Base-by-base conservation (phyloP, 2,329 filamentous ascomycete genomes). In the Neonectria ditissima region DNA sequence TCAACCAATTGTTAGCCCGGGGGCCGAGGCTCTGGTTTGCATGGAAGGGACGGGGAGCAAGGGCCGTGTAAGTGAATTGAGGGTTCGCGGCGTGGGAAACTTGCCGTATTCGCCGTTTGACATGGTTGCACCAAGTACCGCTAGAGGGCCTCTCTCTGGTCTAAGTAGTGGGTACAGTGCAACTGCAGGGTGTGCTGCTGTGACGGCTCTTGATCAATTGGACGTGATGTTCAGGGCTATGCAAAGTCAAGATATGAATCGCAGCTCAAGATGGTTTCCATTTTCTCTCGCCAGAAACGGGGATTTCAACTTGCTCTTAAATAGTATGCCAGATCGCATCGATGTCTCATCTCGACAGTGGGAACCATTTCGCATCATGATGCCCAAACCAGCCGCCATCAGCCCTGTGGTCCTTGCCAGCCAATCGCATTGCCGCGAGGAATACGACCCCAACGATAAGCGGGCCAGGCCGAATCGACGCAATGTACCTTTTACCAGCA, bases 41-140 rank as follows among this genome's bases (percentile, higher is more conserved):
- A n/a, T n/a, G n/a, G n/a, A 47, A 26, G 13, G 18, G 13, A 26
- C 14, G 24, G 24, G 24, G 24, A 10, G 14, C 13, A 10, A 34
- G 13, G 26, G 14, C 16, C 16, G 32, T 37, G 34, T 45, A 8
- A 47, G 28, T 26, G 20, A 37, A 47, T 20, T 22, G 20, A 37
- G 14, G 14, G 34, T 37, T 3, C 16, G 3, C 34, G 6, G 16
- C 14, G 8, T 13, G 14, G 14, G n/a, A 52, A 26, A 26, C 67
- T 34, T 71, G 77, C 77, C 73, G 30, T 77, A 75, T 39, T 72
- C 66, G 9, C 77, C 79, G 67, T 78, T 66, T 43, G 73, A 65
- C 73, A 75, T 75, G 32, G 10, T 18, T 47, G 28, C 30, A n/a
- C 34, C 13, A 37, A 26, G 5, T 20, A 2, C 16, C 37, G 10